These are phyloP conservation scores for Anisodus tanguticus DNA, from an alignment of 257 asterid genomes.

Conservation along the genomic window DNA sequence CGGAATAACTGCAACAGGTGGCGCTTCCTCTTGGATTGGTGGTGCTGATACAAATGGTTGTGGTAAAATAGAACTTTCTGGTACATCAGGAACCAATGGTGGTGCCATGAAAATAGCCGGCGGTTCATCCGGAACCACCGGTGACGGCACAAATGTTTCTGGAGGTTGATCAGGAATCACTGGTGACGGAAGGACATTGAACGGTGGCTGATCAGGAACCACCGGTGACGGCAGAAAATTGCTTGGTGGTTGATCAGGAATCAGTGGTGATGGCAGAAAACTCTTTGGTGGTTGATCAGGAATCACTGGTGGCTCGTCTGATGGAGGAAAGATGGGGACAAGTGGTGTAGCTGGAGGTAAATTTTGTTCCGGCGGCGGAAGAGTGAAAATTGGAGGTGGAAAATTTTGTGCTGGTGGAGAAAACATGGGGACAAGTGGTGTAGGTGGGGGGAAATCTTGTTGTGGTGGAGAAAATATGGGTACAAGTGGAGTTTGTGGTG, in stretches of 20 bases:
- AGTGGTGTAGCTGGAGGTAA: conserved; percentile 14
- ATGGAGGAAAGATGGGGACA: conserved; percentile 26
- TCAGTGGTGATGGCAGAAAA: neutral
- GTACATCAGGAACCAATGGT: conserved; percentile 20
- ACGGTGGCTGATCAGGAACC: neutral
- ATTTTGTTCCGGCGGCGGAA: too few relatives aligned
- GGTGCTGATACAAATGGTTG: conserved; percentile 17
- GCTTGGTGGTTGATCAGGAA: conserved; percentile 20
- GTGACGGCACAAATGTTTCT: neutral
- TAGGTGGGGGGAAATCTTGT: neutral
- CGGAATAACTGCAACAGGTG: conserved; percentile 20
- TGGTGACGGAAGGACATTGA: neutral
- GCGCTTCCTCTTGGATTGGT: neutral
- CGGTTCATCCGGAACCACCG: conserved; percentile 17
- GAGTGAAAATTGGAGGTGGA: neutral
- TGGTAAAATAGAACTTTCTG: neutral
- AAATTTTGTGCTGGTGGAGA: conserved; percentile 23
- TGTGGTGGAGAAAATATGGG: conserved; percentile 23
- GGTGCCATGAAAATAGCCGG: neutral
- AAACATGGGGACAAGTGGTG: conserved; percentile 18
- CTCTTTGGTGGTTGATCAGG: conserved; percentile 13
- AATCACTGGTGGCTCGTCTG: conserved; percentile 24
- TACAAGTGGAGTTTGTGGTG: conserved; percentile 19
- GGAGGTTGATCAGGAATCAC: conserved; percentile 19
- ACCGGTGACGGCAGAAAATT: conserved; percentile 17